A percentile compares a stretch with the other conserved stretches of the same genome.
phyloP scores from a whole-genome alignment of 192 early-diverging fungal species.

The Phycomyces nitens region DNA sequence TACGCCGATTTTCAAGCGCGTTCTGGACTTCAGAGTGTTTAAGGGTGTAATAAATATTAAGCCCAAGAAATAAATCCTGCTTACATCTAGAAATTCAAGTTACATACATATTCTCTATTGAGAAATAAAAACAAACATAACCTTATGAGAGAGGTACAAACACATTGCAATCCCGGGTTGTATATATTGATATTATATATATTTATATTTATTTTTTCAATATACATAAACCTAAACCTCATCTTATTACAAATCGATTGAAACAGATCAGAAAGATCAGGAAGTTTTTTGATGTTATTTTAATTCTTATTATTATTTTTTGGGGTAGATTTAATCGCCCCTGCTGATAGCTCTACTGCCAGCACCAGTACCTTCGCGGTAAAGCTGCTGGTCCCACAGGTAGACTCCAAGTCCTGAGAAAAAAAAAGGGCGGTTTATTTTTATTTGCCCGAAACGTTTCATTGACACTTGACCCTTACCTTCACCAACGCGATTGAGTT shows the following conservation, averaged over 20 bases:
- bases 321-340: neutral
- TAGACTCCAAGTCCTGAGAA: neutral
- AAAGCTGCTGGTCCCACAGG: slow-evolving; percentile 50
- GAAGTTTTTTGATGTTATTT: neutral
- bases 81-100: neutral
- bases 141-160: too few relatives aligned
- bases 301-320: neutral
- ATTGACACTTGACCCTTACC: slow-evolving; percentile 6
- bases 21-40: slow-evolving; percentile 51
- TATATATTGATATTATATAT: neutral
- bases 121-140: neutral
- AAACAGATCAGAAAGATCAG: neutral
- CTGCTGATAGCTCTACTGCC: slow-evolving; percentile 23
- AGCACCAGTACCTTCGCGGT: slow-evolving; percentile 28
- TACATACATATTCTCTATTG: neutral
- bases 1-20: slow-evolving; percentile 69
- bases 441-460: too few relatives aligned
- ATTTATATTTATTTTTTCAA: too few relatives aligned
- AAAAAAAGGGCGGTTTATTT: neutral
- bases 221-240: too few relatives aligned
- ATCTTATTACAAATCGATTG: neutral
- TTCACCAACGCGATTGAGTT: slow-evolving; percentile 55
- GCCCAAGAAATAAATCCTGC: too few relatives aligned
- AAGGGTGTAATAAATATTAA: too few relatives aligned
- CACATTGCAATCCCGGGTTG: neutral